Conservation (phyloP, 2,329 filamentous ascomycete genomes). For the Diaporthe citrichinensis region DNA sequence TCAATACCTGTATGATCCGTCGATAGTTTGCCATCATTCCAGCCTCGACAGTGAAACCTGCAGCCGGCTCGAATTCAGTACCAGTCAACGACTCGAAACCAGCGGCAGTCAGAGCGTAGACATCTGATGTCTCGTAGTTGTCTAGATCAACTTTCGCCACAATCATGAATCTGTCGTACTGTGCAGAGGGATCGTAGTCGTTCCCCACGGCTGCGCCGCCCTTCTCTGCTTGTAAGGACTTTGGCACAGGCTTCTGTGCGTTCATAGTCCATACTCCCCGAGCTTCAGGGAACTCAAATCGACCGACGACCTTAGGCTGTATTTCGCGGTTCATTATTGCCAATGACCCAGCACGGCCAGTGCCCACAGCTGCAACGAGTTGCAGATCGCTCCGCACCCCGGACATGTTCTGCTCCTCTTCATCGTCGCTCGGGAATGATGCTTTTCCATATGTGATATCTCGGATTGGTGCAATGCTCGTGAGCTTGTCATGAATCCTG, state of each 20-base stretch:
- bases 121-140: slow-evolving; percentile 82
- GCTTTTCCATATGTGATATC: slow-evolving; percentile 79
- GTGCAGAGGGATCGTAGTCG: slow-evolving; percentile 71
- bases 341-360: slow-evolving; percentile 77
- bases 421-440: slow-evolving; percentile 57
- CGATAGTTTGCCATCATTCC: slow-evolving; percentile 85
- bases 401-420: slow-evolving; percentile 58
- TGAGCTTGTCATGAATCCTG: slow-evolving; percentile 80
- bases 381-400: slow-evolving; percentile 71
- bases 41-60: slow-evolving; percentile 88
- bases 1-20: slow-evolving; percentile 88
- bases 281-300: slow-evolving; percentile 80
- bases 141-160: slow-evolving; percentile 79
- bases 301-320: slow-evolving; percentile 78
- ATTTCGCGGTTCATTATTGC: slow-evolving; percentile 84
- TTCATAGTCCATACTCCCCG: slow-evolving; percentile 86
- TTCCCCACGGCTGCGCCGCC: slow-evolving; percentile 63
- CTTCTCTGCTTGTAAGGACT: slow-evolving; percentile 67
- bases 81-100: slow-evolving; percentile 82
- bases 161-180: slow-evolving; percentile 86
- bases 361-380: slow-evolving; percentile 73
- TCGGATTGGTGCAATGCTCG: slow-evolving; percentile 84
- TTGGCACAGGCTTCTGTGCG: slow-evolving; percentile 76
- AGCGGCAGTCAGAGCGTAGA: slow-evolving; percentile 81
- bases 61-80: slow-evolving; percentile 92